Evolutionary conservation across 805 yeast species (phyloP).

Genomic region (Pichia rugopelliculosa): DNA sequence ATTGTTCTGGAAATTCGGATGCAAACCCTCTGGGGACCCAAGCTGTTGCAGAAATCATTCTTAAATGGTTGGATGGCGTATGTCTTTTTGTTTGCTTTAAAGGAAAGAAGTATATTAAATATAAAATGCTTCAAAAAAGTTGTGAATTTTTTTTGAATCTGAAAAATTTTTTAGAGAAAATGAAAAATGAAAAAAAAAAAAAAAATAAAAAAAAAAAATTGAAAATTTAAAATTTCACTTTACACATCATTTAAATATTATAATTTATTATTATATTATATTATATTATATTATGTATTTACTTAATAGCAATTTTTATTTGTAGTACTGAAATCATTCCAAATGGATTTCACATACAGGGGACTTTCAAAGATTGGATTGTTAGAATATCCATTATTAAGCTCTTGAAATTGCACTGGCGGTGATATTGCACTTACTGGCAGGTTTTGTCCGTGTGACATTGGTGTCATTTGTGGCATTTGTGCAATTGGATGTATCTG

Average conservation of each 20-base stretch:
- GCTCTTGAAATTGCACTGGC: neutral
- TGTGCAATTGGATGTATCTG: neutral
- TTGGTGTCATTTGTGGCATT: neutral
- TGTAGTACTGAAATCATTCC: neutral
- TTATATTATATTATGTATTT: too few relatives aligned
- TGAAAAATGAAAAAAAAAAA: neutral
- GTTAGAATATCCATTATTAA: neutral
- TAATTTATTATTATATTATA: too few relatives aligned
- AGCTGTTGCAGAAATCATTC: constrained; percentile 81
- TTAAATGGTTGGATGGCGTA: neutral
- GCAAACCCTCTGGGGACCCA: constrained; percentile 98
- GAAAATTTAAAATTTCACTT: neutral
- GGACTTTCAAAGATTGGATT: constrained; percentile 1
- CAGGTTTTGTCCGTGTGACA: neutral
- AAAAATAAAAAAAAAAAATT: neutral
- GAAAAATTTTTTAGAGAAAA: neutral
- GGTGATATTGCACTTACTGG: neutral
- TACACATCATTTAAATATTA: too few relatives aligned
- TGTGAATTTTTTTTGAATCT: neutral
- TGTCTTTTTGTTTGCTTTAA: neutral
- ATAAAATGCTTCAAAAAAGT: too few relatives aligned
- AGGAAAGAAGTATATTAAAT: too few relatives aligned
- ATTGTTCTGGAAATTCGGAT: constrained; percentile 83
- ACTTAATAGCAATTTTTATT: neutral
- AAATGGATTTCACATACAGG: neutral